phyloP scores from a whole-genome alignment of 1,284 basidiomycete genomes.

The Ceratobasidium papillatum region DNA sequence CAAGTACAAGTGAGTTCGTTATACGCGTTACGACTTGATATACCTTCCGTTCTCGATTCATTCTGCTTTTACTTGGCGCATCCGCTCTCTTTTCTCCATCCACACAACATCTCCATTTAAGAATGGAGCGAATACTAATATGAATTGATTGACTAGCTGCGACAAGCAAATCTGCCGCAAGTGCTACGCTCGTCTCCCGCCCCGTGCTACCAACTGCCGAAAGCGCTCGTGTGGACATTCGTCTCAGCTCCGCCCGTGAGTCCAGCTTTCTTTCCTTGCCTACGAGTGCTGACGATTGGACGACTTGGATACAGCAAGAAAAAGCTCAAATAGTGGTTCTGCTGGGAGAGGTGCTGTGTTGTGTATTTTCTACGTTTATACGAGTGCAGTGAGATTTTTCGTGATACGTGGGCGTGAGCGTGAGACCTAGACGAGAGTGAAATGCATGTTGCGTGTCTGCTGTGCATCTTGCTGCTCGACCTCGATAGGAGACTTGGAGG shows the following conservation, averaged over 20 bases:
- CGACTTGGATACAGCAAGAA: slow-evolving; percentile 69
- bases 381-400: background rate
- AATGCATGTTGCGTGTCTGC: too few species aligned
- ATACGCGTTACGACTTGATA: too few species aligned
- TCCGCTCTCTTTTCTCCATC: too few species aligned
- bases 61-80: too few species aligned
- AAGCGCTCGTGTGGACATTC: slow-evolving; percentile 93
- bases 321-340: slow-evolving; percentile 87
- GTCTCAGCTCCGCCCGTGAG: slow-evolving; percentile 93
- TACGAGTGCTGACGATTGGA: slow-evolving; percentile 9
- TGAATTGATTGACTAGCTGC: slow-evolving; percentile 57
- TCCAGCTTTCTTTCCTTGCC: slow-evolving; percentile 46
- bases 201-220: slow-evolving; percentile 98
- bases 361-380: slow-evolving; percentile 30
- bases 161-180: slow-evolving; percentile 99
- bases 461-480: too few species aligned
- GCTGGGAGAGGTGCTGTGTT: background rate
- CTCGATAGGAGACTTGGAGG: too few species aligned
- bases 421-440: background rate
- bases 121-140: too few species aligned
- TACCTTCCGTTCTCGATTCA: too few species aligned
- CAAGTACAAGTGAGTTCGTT: slow-evolving; percentile 78
- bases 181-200: slow-evolving; percentile 99
- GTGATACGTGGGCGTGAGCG: too few species aligned
- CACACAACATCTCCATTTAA: background rate